These are phyloP conservation scores for Helichrysum umbraculigerum DNA, from an alignment of 129 eudicot species.

Conservation along the genomic window DNA sequence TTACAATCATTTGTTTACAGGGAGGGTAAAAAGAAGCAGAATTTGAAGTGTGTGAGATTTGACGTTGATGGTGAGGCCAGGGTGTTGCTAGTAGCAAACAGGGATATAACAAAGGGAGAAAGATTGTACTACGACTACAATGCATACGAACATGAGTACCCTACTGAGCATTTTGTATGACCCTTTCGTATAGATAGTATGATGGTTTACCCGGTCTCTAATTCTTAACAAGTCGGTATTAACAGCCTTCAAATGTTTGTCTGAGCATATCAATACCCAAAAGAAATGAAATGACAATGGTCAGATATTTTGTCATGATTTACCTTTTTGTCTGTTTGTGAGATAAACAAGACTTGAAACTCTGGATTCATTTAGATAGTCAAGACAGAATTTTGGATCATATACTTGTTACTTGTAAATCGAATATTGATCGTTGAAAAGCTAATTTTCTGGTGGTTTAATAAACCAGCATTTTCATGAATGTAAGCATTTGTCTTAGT, in stretches of 20 bases:
- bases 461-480: neutral
- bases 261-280: neutral
- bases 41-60: slow-evolving; percentile 86
- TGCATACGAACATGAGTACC: slow-evolving; percentile 88
- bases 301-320: neutral
- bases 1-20: slow-evolving; percentile 42
- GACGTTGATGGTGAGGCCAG: slow-evolving; percentile 78
- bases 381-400: neutral
- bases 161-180: slow-evolving; percentile 88
- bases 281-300: neutral
- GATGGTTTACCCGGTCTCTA: neutral
- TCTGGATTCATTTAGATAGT: neutral
- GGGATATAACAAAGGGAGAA: slow-evolving; percentile 88
- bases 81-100: slow-evolving; percentile 74
- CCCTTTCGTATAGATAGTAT: neutral
- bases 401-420: neutral
- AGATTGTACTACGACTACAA: slow-evolving; percentile 90
- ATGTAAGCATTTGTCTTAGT: neutral
- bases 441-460: no score
- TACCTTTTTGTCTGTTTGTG: neutral
- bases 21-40: slow-evolving; percentile 93
- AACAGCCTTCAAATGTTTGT: neutral
- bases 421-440: neutral
- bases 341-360: no score
- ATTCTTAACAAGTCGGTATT: no score